Evolutionary conservation across 805 yeast species (phyloP), one percentile per base, ranked within the genome.

Genomic region (Wickerhamiella siamensis): DNA sequence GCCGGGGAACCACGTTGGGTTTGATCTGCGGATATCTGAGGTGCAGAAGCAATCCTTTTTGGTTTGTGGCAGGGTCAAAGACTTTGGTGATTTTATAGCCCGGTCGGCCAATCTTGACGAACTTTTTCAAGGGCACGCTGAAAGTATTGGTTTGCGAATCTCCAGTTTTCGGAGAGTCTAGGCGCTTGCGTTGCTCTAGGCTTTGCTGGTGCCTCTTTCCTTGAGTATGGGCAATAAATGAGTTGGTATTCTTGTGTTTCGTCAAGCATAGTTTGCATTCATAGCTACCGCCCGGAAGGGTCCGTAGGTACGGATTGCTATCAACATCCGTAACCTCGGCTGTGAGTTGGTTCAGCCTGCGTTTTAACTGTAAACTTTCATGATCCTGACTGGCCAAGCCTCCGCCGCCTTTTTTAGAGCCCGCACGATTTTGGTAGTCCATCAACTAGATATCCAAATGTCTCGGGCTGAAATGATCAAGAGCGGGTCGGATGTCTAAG

Each of bases 351-450:
- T 76, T 70, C 6, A 84, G 71, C 31, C 94, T 69, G 43, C 75
- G 75, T 43, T 77, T 66, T 37, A 87, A 67, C 36, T 79, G 79
- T 4, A 75, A 72, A 52, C 82, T 81, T 5, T 77, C 66, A 48
- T 80, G 86, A 17, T 75, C 72, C 35, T 66, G 63, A 4, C 82
- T 81, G 1, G 95, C 95, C 16, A 86, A 67, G 5, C 94, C 95
- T 50, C 95, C 96, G 43, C 59, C 55, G 29, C 95, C 95, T 57
- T 83, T 77, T 61, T 86, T 86, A 5, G 94, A 79, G 36, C 95
- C 95, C 2, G 82, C 93, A 53, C 95, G 63, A 51, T 81, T 82
- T 47, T 83, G 87, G 55, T 83, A 83, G 58, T 86, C 95, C 96
- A 86, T 86, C 4, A 32, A 46, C 31, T 14, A 32, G 31, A n/a